Conservation (phyloP, 176 grass and related monocot species). For the Stipa capillata region DNA sequence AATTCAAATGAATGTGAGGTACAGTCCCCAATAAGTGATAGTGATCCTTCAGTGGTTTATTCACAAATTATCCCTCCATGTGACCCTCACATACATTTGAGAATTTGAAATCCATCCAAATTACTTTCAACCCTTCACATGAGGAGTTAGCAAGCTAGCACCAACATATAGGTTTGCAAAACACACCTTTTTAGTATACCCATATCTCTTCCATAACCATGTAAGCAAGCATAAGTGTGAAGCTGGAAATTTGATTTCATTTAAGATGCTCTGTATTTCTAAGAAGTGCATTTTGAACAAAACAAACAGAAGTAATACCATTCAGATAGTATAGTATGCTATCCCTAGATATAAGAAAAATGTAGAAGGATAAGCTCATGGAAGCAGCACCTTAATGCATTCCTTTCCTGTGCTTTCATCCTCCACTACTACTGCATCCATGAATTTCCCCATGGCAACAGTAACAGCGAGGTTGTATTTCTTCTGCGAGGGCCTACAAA, state of each 20-base stretch:
- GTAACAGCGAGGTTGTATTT: conserved; percentile 97
- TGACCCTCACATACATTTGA: neutral
- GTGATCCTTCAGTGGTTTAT: neutral
- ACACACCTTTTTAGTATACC: neutral
- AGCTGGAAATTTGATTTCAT: neutral
- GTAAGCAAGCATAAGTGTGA: neutral
- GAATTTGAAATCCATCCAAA: neutral
- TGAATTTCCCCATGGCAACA: conserved; percentile 97
- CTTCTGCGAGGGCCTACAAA: conserved; percentile 85
- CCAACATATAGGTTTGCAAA: neutral
- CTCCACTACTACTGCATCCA: conserved; percentile 93
- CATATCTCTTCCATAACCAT: neutral
- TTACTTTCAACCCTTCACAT: neutral
- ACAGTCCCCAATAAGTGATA: neutral
- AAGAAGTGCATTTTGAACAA: neutral
- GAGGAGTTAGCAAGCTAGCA: neutral
- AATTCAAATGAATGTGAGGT: neutral
- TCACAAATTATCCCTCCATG: neutral
- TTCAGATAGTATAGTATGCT: neutral
- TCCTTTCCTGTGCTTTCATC: conserved; percentile 93
- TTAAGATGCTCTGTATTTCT: neutral
- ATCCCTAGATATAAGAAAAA: neutral
- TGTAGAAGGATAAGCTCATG: neutral
- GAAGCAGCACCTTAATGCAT: conserved; percentile 77
- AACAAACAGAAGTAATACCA: neutral